Percentiles rank a stretch among this genome's conserved stretches.
These are phyloP conservation scores for Eucalyptus rudis DNA, from an alignment of 345 rosid species.

Conservation along the genomic window DNA sequence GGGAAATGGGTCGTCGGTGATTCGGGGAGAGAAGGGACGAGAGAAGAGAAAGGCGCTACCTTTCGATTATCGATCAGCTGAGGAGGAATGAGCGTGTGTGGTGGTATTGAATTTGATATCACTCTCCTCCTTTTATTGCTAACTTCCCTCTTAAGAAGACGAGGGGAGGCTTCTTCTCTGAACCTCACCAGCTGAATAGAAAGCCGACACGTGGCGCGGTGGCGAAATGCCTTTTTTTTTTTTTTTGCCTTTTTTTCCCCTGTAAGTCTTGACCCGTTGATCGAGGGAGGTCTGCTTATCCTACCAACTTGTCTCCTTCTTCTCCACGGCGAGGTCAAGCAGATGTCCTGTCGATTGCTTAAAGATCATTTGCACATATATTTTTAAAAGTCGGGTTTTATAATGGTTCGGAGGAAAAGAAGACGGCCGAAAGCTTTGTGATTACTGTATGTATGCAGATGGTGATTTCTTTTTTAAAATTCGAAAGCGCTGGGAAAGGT, in stretches of 20 bases:
- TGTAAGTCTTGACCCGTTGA: background rate
- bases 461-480: background rate
- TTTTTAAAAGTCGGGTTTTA: background rate
- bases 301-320: background rate
- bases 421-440: background rate
- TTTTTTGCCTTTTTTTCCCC: background rate
- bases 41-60: background rate
- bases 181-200: background rate
- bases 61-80: background rate
- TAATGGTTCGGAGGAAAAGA: background rate
- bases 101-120: background rate
- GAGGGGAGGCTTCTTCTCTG: background rate
- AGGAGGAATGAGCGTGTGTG: background rate
- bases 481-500: background rate
- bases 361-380: background rate
- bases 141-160: background rate
- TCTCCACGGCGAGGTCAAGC: background rate
- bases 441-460: background rate
- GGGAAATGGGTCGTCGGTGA: background rate
- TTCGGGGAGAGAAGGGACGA: background rate
- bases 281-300: background rate
- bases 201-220: conserved; percentile 10
- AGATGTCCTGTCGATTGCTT: background rate
- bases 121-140: background rate
- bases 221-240: background rate